Conservation (phyloP, 2,329 filamentous ascomycete genomes). For the Boeremia lycopersici region DNA sequence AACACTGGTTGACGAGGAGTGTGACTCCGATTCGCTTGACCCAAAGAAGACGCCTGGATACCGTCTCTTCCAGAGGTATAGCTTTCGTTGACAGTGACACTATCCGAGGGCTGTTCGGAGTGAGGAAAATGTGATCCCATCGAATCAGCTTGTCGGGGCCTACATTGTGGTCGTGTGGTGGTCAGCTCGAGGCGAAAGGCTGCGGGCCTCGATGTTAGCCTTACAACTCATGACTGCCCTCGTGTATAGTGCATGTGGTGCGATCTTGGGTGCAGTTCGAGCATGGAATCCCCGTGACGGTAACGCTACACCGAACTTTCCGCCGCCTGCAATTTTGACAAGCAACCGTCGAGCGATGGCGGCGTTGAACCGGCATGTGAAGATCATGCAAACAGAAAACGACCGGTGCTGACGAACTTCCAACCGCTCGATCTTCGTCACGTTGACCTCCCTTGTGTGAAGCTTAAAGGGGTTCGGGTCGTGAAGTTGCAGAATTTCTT, state of each 20-base stretch:
- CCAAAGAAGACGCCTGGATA: not conserved
- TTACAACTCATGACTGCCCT: conserved; percentile 12
- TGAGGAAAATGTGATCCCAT: not conserved
- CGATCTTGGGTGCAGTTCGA: conserved; percentile 10
- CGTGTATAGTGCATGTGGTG: conserved; percentile 2
- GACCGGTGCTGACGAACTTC: not conserved
- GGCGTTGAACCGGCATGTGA: conserved; percentile 9
- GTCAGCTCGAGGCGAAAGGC: not conserved
- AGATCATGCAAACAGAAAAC: not conserved
- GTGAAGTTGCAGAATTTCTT: too few relatives aligned
- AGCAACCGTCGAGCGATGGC: conserved; percentile 13
- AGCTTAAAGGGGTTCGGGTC: too few relatives aligned
- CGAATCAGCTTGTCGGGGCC: not conserved
- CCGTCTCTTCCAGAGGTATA: not conserved
- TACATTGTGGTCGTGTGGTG: not conserved
- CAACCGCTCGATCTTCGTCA: not conserved
- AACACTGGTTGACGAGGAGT: not conserved
- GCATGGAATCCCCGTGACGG: conserved; percentile 15
- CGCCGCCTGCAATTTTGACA: conserved; percentile 16
- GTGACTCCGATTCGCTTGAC: not conserved
- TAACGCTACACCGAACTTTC: conserved; percentile 17
- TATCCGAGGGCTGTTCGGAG: not conserved
- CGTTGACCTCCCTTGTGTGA: too few relatives aligned
- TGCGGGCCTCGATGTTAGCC: not conserved
- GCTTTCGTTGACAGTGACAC: too few relatives aligned